These are phyloP conservation scores for Daedaleopsis nitida DNA, from an alignment of 768 basidiomycete species.

Conservation along the genomic window DNA sequence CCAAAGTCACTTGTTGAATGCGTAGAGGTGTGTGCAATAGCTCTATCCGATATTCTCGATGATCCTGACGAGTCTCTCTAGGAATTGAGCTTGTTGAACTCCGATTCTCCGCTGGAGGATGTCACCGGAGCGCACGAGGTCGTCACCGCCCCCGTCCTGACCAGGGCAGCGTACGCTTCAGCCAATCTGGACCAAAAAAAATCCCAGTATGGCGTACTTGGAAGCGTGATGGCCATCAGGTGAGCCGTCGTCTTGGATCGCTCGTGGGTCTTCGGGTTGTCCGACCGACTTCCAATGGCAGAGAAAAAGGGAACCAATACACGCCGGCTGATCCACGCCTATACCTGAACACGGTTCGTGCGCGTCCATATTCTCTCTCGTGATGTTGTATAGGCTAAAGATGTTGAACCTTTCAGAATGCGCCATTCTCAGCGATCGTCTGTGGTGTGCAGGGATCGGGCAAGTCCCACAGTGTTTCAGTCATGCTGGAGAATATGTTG, in stretches of 20 bases:
- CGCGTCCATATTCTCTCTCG: neutral
- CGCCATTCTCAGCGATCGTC: conserved; percentile 73
- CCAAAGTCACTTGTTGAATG: neutral
- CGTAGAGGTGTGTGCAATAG: neutral
- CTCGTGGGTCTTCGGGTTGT: neutral
- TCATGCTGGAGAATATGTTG: conserved; percentile 70
- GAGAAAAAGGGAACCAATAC: conserved; percentile 31
- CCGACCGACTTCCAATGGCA: neutral
- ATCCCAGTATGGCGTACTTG: conserved; percentile 66
- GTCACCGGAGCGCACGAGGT: conserved; percentile 24
- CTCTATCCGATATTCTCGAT: too few species aligned
- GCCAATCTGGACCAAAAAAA: conserved; percentile 27
- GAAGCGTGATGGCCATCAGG: conserved; percentile 27
- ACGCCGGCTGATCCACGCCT: conserved; percentile 50
- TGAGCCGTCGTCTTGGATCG: neutral
- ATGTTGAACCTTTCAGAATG: conserved; percentile 46
- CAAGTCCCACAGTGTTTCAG: conserved; percentile 72
- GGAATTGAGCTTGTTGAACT: neutral
- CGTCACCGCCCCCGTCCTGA: conserved; percentile 32
- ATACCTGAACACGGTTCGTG: conserved; percentile 64
- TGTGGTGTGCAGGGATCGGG: conserved; percentile 80
- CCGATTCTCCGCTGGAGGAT: neutral
- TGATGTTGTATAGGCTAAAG: neutral
- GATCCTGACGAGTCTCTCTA: neutral
- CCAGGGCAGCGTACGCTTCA: conserved; percentile 28